A percentile compares a stretch with the other conserved stretches of the same genome.
phyloP scores from a whole-genome alignment of 805 yeast species.

The Starmerella tilneyi region DNA sequence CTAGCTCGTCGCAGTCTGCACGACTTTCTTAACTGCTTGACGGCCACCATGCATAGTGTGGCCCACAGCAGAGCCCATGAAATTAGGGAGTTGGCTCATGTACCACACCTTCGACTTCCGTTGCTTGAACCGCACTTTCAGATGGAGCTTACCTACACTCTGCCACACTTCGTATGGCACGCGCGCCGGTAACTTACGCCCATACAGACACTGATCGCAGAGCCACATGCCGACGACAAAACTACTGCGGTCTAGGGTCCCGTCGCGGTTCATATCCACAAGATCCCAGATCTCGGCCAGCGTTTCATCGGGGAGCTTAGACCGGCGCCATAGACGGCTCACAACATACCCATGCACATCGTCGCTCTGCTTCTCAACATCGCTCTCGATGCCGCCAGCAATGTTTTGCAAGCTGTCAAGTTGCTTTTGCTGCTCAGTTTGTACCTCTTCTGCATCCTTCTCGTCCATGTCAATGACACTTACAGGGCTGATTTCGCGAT shows the following conservation, averaged over 20 bases:
- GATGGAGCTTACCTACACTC: constrained; percentile 45
- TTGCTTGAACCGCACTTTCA: constrained; percentile 30
- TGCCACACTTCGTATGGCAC: constrained; percentile 69
- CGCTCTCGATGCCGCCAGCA: constrained; percentile 26
- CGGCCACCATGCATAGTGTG: constrained; percentile 21
- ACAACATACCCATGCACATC: constrained; percentile 55
- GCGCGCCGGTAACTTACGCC: constrained; percentile 70
- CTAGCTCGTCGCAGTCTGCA: constrained; percentile 21
- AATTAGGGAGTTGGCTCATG: constrained; percentile 15
- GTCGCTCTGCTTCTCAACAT: constrained; percentile 26
- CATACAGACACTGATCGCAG: constrained; percentile 91
- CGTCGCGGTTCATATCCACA: constrained; percentile 48
- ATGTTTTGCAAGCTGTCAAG: background rate
- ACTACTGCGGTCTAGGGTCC: constrained; percentile 66
- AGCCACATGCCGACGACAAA: constrained; percentile 97
- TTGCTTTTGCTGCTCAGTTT: background rate
- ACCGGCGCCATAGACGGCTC: constrained; percentile 68
- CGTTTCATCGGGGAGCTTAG: constrained; percentile 55
- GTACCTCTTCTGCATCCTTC: background rate
- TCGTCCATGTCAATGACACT: background rate
- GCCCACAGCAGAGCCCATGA: constrained; percentile 17
- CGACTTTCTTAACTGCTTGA: constrained; percentile 21
- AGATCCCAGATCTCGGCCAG: constrained; percentile 57
- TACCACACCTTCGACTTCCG: constrained; percentile 18
- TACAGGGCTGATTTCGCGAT: constrained; percentile 4